A percentile compares a stretch with the other conserved stretches of the same genome.
Evolutionary conservation across 163 green algal species (phyloP).

Genomic region (Scenedesmus sp.): DNA sequence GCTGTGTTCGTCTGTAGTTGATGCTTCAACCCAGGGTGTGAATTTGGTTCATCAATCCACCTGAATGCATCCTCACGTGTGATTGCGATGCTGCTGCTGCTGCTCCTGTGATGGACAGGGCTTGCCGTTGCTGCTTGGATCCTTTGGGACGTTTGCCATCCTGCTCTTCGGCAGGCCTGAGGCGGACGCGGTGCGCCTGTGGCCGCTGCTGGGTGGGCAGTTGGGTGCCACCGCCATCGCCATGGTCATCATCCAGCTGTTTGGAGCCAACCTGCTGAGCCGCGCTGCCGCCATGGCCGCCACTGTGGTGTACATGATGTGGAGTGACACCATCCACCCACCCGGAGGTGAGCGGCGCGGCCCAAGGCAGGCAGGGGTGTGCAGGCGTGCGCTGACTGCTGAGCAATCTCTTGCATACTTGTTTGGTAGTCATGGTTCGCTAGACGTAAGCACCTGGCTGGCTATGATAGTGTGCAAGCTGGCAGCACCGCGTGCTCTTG

Average conservation of each 20-base stretch:
- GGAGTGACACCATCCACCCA: slow-evolving; percentile 62
- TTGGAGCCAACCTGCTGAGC: slow-evolving; percentile 8
- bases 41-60: not conserved
- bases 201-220: slow-evolving; percentile 61
- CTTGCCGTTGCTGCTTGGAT: slow-evolving; percentile 66
- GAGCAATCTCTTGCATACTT: no score
- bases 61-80: not conserved
- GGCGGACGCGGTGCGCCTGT: slow-evolving; percentile 59
- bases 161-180: slow-evolving; percentile 69
- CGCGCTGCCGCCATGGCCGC: slow-evolving; percentile 49
- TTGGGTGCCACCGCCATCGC: slow-evolving; percentile 57
- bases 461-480: no score
- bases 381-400: not conserved
- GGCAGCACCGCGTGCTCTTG: no score
- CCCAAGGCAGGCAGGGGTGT: not conserved
- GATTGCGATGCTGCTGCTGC: not conserved
- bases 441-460: no score
- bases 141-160: slow-evolving; percentile 68
- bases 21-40: not conserved
- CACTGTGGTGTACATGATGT: slow-evolving; percentile 59
- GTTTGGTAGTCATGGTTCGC: no score
- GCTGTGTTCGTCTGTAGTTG: not conserved
- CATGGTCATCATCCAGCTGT: slow-evolving; percentile 46
- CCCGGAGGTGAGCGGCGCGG: slow-evolving; percentile 51
- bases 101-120: not conserved